Evolutionary conservation across 2,329 filamentous ascomycete species (phyloP).

Genomic region (Ilyonectria sp.): DNA sequence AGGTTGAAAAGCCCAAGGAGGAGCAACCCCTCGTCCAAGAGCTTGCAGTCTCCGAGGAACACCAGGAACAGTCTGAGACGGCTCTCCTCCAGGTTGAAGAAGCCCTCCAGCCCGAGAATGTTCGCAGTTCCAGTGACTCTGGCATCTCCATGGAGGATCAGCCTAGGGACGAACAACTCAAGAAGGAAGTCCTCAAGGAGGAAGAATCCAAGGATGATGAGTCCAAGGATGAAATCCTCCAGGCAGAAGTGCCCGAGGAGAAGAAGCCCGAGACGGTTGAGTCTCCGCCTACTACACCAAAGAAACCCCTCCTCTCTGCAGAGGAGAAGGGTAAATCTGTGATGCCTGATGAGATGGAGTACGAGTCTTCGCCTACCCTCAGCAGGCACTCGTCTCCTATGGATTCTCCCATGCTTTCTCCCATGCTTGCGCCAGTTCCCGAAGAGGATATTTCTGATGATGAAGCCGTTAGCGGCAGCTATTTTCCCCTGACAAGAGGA

Average conservation of each 20-base stretch:
- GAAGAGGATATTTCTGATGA: slow-evolving; percentile 40
- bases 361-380: slow-evolving; percentile 15
- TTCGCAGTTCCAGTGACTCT: slow-evolving; percentile 40
- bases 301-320: background rate
- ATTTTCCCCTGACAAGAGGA: slow-evolving; percentile 21
- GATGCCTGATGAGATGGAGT: slow-evolving; percentile 17
- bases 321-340: slow-evolving; percentile 23
- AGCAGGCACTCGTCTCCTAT: slow-evolving; percentile 26
- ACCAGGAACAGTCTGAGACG: slow-evolving; percentile 3
- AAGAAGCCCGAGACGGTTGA: slow-evolving; percentile 2
- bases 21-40: slow-evolving; percentile 7
- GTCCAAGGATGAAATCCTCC: slow-evolving; percentile 15
- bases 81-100: background rate
- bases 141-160: slow-evolving; percentile 41
- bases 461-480: slow-evolving; percentile 7
- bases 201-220: slow-evolving; percentile 15
- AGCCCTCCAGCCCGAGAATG: slow-evolving; percentile 8
- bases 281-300: background rate
- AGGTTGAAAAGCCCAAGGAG: slow-evolving; percentile 21
- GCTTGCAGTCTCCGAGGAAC: background rate
- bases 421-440: slow-evolving; percentile 41
- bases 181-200: slow-evolving; percentile 1
- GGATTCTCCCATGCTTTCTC: slow-evolving; percentile 31
- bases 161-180: slow-evolving; percentile 32
- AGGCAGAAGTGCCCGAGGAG: slow-evolving; percentile 13